These are phyloP conservation scores for Tetrapyrgos nigripes DNA, from an alignment of 1,284 basidiomycete species.

Conservation along the genomic window DNA sequence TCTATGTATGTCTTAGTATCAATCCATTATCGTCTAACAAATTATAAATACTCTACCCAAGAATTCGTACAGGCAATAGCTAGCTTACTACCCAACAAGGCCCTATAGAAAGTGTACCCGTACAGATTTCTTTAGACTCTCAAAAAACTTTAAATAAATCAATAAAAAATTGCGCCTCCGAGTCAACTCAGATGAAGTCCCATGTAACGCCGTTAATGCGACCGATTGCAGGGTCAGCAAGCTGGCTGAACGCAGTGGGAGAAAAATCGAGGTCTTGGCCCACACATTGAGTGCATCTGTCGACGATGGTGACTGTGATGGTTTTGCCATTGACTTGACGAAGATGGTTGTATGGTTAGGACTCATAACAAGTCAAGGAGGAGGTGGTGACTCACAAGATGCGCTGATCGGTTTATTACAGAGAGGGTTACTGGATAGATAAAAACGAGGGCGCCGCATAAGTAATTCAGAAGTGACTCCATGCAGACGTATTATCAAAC, in stretches of 20 bases:
- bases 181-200: constrained; percentile 11
- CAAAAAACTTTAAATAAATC: no score
- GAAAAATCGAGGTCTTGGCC: constrained; percentile 30
- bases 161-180: no score
- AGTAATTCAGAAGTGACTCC: neutral
- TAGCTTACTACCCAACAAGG: no score
- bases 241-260: constrained; percentile 24
- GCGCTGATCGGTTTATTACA: constrained; percentile 9
- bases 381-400: neutral
- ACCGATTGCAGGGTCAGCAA: constrained; percentile 17
- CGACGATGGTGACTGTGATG: constrained; percentile 23
- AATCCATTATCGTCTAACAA: no score
- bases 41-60: no score
- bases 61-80: no score
- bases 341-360: neutral
- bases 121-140: no score
- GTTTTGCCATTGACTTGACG: constrained; percentile 15
- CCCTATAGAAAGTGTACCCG: no score
- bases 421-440: constrained; percentile 9
- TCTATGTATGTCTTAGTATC: no score
- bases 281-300: constrained; percentile 29
- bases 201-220: constrained; percentile 18
- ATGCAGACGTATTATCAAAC: neutral
- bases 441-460: no score
- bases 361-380: neutral